Base-by-base conservation (phyloP, 1,284 basidiomycete genomes). In the Moesziomyces antarcticus region DNA sequence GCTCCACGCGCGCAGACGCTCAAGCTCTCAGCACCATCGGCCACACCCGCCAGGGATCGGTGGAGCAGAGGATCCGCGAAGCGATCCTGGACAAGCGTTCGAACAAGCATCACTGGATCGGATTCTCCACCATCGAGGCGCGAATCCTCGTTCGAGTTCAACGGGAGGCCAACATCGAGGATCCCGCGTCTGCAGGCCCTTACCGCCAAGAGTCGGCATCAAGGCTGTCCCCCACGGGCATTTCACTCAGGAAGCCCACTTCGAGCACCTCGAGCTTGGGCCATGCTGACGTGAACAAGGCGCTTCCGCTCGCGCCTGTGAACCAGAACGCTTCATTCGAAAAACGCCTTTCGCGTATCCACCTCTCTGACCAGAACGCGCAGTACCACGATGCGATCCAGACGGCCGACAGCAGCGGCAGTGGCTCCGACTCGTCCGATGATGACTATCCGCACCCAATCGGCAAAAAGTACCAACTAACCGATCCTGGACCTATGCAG, bases 51-150 rank as follows among this genome's bases (percentile, higher is more conserved):
- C 25, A 46, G 7, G 56, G 42, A 9, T 75, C 73, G 10, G 30
- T 72, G 30, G 68, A 75, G 48, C 64, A 67, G 21, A 58, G 37
- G 44, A 13, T 72, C 10, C 52, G 53, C 27, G 73, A 75, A 13
- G 53, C 33, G 3, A 47, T 63, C 3, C 56, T 62, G 45, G 69
- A 73, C 27, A 60, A 57, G 42, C 47, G 48, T 18, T 58, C 69
- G 18, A 63, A 45, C 48, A 75, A 73, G 50, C 69, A 73, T 52
- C 59, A 69, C 21, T 75, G 73, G 73, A 45, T 73, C n/a, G 73
- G 73, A 4, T 69, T 75, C 24, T 64, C 60, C 21, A 51, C 33
- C 42, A 43, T 75, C 24, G 54, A 73, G n/a, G 73, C 73, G 6
- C 65, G 54, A 20, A 55, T 75, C 16, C 50, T 58, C 11, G 50